phyloP scores from a whole-genome alignment of 257 asterid genomes.

The Eucommia ulmoides region DNA sequence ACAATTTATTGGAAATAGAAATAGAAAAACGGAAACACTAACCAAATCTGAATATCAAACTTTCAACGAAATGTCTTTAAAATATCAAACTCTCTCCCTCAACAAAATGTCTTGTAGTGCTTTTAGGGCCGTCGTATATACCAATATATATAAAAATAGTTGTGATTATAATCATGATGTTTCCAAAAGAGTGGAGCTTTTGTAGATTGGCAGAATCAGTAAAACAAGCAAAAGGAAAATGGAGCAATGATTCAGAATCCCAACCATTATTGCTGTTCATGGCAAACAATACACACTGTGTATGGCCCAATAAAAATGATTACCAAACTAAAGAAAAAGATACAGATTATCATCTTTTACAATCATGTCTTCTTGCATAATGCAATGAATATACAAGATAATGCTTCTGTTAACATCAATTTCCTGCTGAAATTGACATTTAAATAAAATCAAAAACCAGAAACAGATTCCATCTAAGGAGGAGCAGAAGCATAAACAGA shows the following conservation, averaged over 20 bases:
- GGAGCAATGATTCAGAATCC: conserved; percentile 16
- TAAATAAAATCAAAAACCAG: no score
- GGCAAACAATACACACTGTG: conserved; percentile 33
- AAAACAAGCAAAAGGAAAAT: conserved; percentile 2
- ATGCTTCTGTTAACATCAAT: not conserved
- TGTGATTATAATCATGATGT: no score
- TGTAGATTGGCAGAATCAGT: not conserved
- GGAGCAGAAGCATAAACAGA: conserved; percentile 6
- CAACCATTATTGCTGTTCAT: conserved; percentile 17
- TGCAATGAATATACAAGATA: not conserved
- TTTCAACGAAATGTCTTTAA: no score
- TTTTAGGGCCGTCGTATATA: no score
- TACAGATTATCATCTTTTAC: conserved; percentile 6
- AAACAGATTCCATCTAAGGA: not conserved
- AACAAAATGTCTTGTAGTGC: no score
- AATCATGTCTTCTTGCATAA: not conserved
- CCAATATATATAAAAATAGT: no score
- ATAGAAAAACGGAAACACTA: no score
- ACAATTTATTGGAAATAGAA: no score
- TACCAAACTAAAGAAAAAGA: conserved; percentile 11
- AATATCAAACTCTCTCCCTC: no score
- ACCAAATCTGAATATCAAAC: no score
- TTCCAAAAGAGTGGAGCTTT: no score
- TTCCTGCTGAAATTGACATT: not conserved
- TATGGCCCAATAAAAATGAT: conserved; percentile 39